These are phyloP conservation scores for Colletotrichum sp. DNA, from an alignment of 2,329 filamentous ascomycete species.

Conservation along the genomic window DNA sequence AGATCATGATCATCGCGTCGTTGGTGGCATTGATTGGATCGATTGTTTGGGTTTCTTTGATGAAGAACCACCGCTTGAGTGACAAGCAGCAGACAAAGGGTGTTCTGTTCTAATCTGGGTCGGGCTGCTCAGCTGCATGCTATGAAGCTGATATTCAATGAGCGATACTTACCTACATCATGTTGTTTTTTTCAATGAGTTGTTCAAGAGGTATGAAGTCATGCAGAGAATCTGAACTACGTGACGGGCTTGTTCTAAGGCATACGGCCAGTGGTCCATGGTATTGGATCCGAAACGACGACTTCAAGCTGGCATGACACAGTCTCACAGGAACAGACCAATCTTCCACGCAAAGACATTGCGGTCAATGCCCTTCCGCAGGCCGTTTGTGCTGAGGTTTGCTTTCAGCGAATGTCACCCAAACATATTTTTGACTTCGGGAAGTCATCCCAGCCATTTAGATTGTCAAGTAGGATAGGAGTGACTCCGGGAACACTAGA, in stretches of 20 bases:
- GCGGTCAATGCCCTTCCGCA: background rate
- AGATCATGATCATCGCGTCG: slow-evolving; percentile 38
- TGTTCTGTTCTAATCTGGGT: background rate
- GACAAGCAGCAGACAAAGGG: slow-evolving; percentile 15
- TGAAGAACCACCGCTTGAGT: slow-evolving; percentile 15
- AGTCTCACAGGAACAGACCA: background rate
- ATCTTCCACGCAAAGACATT: background rate
- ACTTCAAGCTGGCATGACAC: background rate
- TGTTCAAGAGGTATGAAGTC: background rate
- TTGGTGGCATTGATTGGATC: background rate
- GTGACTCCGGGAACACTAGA: background rate
- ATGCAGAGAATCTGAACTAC: background rate
- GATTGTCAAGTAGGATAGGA: background rate
- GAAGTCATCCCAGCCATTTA: background rate
- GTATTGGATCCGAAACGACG: background rate
- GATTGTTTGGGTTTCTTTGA: slow-evolving; percentile 3
- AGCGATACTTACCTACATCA: background rate
- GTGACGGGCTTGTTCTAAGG: background rate
- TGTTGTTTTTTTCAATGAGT: background rate
- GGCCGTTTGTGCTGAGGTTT: background rate
- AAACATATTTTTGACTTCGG: background rate
- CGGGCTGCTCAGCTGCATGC: background rate
- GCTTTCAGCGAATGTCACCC: background rate
- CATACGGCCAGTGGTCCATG: background rate
- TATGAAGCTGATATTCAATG: background rate